Evolutionary conservation across 1,139 yeast species (phyloP), one percentile per base, ranked within the genome.

Genomic region (Chernovozyma sophiae-reginae): DNA sequence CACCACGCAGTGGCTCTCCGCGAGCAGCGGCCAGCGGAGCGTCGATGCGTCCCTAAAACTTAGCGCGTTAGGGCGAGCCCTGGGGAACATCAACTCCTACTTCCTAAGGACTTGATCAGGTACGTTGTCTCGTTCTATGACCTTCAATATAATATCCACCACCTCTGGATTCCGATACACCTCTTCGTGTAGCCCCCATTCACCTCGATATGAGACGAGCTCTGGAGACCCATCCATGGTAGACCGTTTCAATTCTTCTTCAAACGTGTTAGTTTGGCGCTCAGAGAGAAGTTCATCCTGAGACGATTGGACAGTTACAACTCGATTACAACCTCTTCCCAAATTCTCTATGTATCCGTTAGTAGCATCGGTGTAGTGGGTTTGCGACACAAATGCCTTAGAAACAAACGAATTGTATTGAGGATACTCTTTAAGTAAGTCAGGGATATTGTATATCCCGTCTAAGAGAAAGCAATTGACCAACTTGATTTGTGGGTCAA

Each of bases 141-240:
- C 29, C 8, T 26, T 16, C 29, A 26, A 13, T 6, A 26, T 26
- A 20, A 30, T 23, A 3, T 43, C 36, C 4, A 55, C 53, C 11
- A 61, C 47, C 20, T 53, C 58, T 8, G 16, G 20, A n/a, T 53
- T 43, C 16, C 50, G 43, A 43, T 62, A 64, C 14, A 65, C 61
- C 38, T 60, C 56, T 42, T 67, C 69, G 38, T 67, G 72, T 15
- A 26, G 17, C 4, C 72, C 72, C 59, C 60, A 67, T 2, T 46
- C 29, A 3, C 56, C 64, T 1, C 33, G 32, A 4, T 43, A 20
- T 19, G 4, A 44, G 8, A 28, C 8, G 7, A 28, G 15, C 12
- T 26, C 17, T 13, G 29, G 29, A 6, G 10, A 6, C 6, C 10
- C 6, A 7, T 18, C 19, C 12, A 15, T 8, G 13, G 25, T 14